Evolutionary conservation across 352 stramenopile species (phyloP).

Genomic region (Blastocystis sp.): DNA sequence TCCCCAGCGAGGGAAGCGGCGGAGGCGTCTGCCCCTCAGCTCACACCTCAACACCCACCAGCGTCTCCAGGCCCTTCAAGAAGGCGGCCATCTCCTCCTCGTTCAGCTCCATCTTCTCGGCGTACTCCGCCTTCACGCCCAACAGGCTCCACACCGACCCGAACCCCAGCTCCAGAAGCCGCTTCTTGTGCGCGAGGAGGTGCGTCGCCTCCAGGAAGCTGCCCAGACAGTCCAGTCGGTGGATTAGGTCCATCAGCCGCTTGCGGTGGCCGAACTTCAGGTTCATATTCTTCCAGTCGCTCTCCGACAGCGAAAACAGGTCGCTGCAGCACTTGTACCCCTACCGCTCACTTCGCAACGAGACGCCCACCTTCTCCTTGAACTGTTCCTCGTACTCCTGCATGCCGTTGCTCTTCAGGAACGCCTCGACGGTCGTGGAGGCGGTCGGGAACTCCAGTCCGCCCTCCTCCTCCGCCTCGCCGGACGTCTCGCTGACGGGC

Average conservation of each 20-base stretch:
- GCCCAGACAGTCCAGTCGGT: slow-evolving; percentile 24
- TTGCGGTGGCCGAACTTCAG: slow-evolving; percentile 66
- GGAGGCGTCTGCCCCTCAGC: background rate
- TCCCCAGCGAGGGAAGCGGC: slow-evolving; percentile 12
- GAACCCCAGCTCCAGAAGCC: slow-evolving; percentile 25
- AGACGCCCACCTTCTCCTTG: background rate
- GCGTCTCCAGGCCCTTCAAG: slow-evolving; percentile 2
- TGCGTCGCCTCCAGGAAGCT: slow-evolving; percentile 10
- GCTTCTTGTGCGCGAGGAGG: background rate
- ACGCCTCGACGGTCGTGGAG: slow-evolving; percentile 21
- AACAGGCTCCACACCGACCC: slow-evolving; percentile 54
- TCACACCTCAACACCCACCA: slow-evolving; percentile 4
- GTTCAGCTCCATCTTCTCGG: slow-evolving; percentile 40
- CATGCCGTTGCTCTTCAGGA: slow-evolving; percentile 2
- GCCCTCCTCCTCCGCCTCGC: background rate
- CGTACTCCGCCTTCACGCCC: slow-evolving; percentile 46
- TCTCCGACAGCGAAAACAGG: slow-evolving; percentile 30
- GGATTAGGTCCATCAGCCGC: slow-evolving; percentile 36
- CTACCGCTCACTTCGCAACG: background rate
- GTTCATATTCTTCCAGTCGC: slow-evolving; percentile 53
- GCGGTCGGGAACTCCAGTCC: background rate
- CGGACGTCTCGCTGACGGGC: background rate
- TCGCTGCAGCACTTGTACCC: slow-evolving; percentile 35
- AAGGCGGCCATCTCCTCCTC: slow-evolving; percentile 47
- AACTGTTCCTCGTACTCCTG: slow-evolving; percentile 53